Percentiles rank a stretch among this genome's conserved stretches.
These are phyloP conservation scores for Acer yangbiense DNA, from an alignment of 345 rosid species.

Conservation along the genomic window DNA sequence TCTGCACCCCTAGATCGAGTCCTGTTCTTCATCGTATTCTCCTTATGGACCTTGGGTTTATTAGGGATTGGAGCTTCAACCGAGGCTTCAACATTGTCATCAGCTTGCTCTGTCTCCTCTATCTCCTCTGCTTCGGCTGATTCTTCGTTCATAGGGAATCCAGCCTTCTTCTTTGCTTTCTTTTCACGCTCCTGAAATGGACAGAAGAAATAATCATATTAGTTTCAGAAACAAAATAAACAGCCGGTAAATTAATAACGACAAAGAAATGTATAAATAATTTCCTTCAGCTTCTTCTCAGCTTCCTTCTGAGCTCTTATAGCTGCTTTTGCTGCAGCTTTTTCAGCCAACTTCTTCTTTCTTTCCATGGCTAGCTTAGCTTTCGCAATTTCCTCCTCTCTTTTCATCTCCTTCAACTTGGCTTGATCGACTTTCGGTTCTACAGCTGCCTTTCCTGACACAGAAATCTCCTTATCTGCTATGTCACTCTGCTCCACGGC, in stretches of 20 bases:
- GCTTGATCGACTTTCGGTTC: conserved; percentile 54
- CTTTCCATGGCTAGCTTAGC: conserved; percentile 92
- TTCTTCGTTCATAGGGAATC: conserved; percentile 46
- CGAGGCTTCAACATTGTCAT: conserved; percentile 33
- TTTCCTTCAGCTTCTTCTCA: conserved; percentile 88
- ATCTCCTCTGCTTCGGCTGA: conserved; percentile 49
- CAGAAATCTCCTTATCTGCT: conserved; percentile 40
- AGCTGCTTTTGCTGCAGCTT: conserved; percentile 89
- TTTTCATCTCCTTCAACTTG: conserved; percentile 80
- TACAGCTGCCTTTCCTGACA: conserved; percentile 35
- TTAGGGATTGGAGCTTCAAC: conserved; percentile 32
- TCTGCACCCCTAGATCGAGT: conserved; percentile 56
- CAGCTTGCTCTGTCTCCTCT: conserved; percentile 55
- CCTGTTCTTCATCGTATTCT: conserved; percentile 49
- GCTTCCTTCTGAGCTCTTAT: conserved; percentile 91
- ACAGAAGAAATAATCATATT: conserved; percentile 6
- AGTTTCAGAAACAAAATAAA: conserved; percentile 14
- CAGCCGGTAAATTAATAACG: background rate
- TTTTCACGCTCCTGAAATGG: conserved; percentile 82
- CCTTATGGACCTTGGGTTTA: conserved; percentile 49
- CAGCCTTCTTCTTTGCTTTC: conserved; percentile 80
- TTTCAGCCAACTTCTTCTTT: conserved; percentile 92
- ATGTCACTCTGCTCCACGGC: conserved; percentile 36
- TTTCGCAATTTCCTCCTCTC: conserved; percentile 86
- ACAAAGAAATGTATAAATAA: conserved; percentile 19